Evolutionary conservation across 2,329 filamentous ascomycete species (phyloP).

Genomic region (Hypocreales sp.): DNA sequence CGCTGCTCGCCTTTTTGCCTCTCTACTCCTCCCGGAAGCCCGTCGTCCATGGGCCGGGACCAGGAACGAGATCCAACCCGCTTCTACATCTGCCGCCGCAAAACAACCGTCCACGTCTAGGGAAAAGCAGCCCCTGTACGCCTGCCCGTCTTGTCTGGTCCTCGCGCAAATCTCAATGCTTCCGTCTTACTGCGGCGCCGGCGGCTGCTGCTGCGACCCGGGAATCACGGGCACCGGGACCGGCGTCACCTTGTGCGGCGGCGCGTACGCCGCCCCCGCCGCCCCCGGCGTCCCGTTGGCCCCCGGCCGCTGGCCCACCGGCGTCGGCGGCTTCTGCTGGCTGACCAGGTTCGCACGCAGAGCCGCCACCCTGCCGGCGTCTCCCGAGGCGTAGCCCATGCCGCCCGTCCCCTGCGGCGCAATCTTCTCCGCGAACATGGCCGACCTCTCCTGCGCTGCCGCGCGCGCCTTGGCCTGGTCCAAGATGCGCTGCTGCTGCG

Average conservation of each 20-base stretch:
- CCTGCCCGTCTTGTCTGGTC: too few relatives aligned
- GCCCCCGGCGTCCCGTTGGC: conserved; percentile 17
- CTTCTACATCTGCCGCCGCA: too few relatives aligned
- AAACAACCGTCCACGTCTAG: too few relatives aligned
- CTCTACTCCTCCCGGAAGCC: too few relatives aligned
- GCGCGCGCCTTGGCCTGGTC: conserved; percentile 34
- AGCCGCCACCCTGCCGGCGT: conserved; percentile 15
- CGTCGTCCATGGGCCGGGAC: too few relatives aligned
- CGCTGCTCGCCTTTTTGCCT: too few relatives aligned
- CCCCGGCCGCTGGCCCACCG: conserved; percentile 12
- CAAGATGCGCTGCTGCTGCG: conserved; percentile 32
- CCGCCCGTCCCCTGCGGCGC: conserved; percentile 29
- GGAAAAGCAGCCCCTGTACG: too few relatives aligned
- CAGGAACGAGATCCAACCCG: too few relatives aligned
- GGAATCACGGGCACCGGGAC: conserved; percentile 27
- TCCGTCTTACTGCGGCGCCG: too few relatives aligned
- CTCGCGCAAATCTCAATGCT: too few relatives aligned
- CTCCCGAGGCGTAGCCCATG: conserved; percentile 21
- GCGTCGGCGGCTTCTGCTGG: conserved; percentile 21
- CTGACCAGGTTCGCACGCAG: conserved; percentile 20
- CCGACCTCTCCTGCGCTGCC: conserved; percentile 26
- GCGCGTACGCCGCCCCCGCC: conserved; percentile 11
- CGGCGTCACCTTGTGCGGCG: conserved; percentile 26
- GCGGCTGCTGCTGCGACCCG: conserved; percentile 12
- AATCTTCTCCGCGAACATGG: conserved; percentile 24